Conservation (phyloP, 768 basidiomycete genomes). For the Coprinellus micaceus region DNA sequence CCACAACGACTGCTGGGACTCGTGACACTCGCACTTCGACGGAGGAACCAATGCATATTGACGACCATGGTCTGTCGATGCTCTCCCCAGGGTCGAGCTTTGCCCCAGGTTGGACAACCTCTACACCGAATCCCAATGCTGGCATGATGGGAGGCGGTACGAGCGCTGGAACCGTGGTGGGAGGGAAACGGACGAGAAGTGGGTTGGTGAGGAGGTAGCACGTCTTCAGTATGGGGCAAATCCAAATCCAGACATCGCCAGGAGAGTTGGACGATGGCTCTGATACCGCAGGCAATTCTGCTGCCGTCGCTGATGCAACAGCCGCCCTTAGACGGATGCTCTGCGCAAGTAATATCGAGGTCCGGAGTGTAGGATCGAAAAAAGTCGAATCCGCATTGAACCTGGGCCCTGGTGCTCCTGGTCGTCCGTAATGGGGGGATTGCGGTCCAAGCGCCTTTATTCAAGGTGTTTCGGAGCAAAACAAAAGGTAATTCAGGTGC, state of each 20-base stretch:
- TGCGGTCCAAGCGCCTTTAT: no score
- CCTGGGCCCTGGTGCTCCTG: no score
- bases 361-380: no score
- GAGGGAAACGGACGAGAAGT: slow-evolving; percentile 8
- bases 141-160: background rate
- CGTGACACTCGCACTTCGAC: background rate
- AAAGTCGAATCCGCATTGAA: no score
- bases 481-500: slow-evolving; percentile 5
- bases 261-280: no score
- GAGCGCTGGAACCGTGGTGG: background rate
- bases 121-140: background rate
- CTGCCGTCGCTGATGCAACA: no score
- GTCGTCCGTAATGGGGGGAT: no score
- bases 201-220: background rate
- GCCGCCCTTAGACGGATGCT: no score
- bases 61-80: background rate
- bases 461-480: background rate
- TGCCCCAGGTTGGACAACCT: background rate
- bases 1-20: slow-evolving; percentile 1
- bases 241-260: background rate
- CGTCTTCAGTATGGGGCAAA: background rate
- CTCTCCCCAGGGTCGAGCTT: background rate
- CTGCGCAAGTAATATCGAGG: no score
- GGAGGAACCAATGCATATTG: background rate
- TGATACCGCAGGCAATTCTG: no score